Evolutionary conservation across 768 basidiomycete species (phyloP).

Genomic region (Mycena chlorophos): DNA sequence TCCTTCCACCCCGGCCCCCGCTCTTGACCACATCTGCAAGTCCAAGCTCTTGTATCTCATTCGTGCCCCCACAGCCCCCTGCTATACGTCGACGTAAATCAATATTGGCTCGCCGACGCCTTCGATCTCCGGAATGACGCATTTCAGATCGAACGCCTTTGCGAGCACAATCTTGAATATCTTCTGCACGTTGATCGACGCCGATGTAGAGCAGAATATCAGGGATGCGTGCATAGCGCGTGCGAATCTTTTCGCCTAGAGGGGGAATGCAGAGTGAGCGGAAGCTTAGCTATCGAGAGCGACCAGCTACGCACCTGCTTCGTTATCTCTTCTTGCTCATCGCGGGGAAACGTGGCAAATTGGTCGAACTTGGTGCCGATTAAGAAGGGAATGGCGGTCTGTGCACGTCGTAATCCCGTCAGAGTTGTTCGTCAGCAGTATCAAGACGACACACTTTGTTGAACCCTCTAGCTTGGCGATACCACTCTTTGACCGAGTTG

Average conservation of each 20-base stretch:
- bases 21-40: conserved; percentile 20
- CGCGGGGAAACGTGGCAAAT: conserved; percentile 91
- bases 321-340: conserved; percentile 99
- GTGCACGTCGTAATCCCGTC: neutral
- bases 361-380: conserved; percentile 99
- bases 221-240: conserved; percentile 99
- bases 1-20: conserved; percentile 29
- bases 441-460: conserved; percentile 73
- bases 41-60: conserved; percentile 8
- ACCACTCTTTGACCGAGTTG: conserved; percentile 99
- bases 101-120: conserved; percentile 95
- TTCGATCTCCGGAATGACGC: conserved; percentile 96
- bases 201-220: conserved; percentile 98
- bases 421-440: neutral
- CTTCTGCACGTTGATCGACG: conserved; percentile 99
- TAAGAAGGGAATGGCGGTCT: conserved; percentile 98
- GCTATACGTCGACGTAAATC: conserved; percentile 85
- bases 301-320: conserved; percentile 67
- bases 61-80: conserved; percentile 19
- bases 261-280: conserved; percentile 7
- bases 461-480: conserved; percentile 97
- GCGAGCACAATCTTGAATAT: conserved; percentile 98
- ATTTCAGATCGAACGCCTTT: conserved; percentile 98
- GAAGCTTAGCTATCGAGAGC: neutral
- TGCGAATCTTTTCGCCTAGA: conserved; percentile 93